Base-by-base conservation (phyloP, 164 flowering plant genomes). In the Stephania yunnanensis region DNA sequence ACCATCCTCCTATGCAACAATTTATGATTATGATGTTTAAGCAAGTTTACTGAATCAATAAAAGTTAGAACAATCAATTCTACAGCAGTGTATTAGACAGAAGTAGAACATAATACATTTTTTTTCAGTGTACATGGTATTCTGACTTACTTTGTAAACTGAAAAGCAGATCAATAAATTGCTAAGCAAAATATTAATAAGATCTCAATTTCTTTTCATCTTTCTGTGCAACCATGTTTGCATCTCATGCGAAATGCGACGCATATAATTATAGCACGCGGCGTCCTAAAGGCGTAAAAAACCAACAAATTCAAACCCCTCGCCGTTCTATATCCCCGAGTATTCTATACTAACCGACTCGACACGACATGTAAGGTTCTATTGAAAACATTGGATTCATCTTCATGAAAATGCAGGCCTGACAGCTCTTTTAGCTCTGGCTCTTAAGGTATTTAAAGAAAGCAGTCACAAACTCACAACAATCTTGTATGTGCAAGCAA, bases 371-470 rank as follows among this genome's bases (percentile, higher is more conserved):
- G 42, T 4, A 53, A 66, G 55, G 25, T 6, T 15, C 67, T n/a
- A 66, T 31, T 44, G 65, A 42, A 69, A 75, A 68, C 64, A 69
- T 71, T 71, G n/a, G 69, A 71, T 61, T 61, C 45, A 22, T 58
- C 77, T 36, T 50, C 69, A 13, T 17, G 8, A 19, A 29, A 36
- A 6, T 58, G 78, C 78, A 20, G 73, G 73, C 73, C 12, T 55
- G 77, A 74, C 76, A 29, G 64, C 69, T 44, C 30, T 73, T 42
- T 36, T 2, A 36, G 3, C 42, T 36, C 42, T 36, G 42, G 42
- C 4, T 36, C 3, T 36, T 36, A 36, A 36, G 42, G 42, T 36
- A 36, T 36, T 36, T 13, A 46, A n/a, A 61, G 2, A 69, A 12
- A 31, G 12, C 46, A 5, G 3, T 30, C 44, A 10, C 65, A 20